Evolutionary conservation across 345 rosid species (phyloP).

Genomic region (Cochlearia excelsa): DNA sequence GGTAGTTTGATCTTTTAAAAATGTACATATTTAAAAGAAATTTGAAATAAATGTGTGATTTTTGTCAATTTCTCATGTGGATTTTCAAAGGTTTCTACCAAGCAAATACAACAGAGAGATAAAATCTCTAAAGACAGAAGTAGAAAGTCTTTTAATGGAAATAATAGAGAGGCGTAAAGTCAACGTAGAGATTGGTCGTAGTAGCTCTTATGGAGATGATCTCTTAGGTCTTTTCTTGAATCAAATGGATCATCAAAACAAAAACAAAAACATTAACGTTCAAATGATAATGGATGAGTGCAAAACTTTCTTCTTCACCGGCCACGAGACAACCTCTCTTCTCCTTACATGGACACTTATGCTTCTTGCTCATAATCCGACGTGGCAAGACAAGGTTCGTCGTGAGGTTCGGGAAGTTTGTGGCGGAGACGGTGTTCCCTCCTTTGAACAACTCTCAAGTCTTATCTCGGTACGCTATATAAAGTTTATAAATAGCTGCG

Average conservation of each 20-base stretch:
- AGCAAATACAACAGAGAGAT: slow-evolving; percentile 85
- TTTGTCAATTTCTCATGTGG: too few species aligned
- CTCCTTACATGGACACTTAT: slow-evolving; percentile 90
- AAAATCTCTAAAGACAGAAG: slow-evolving; percentile 70
- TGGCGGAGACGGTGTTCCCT: slow-evolving; percentile 49
- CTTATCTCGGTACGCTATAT: slow-evolving; percentile 58
- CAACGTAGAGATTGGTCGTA: slow-evolving; percentile 74
- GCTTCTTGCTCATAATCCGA: slow-evolving; percentile 79
- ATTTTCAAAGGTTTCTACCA: slow-evolving; percentile 57
- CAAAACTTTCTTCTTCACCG: slow-evolving; percentile 95
- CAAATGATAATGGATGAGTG: slow-evolving; percentile 95
- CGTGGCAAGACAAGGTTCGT: slow-evolving; percentile 82
- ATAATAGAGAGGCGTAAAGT: slow-evolving; percentile 76
- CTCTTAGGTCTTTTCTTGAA: slow-evolving; percentile 69
- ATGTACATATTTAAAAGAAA: too few species aligned
- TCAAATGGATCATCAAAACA: slow-evolving; percentile 43
- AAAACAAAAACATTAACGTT: slow-evolving; percentile 44
- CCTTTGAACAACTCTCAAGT: slow-evolving; percentile 70
- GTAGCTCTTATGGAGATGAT: slow-evolving; percentile 78
- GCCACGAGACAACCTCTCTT: slow-evolving; percentile 90
- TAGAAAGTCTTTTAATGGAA: slow-evolving; percentile 75
- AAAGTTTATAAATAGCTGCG: too few species aligned
- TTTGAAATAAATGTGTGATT: too few species aligned
- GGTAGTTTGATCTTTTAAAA: too few species aligned
- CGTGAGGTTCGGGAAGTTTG: slow-evolving; percentile 62